These are phyloP conservation scores for Coniferiporia sulphurascens DNA, from an alignment of 1,284 basidiomycete species.

Conservation along the genomic window DNA sequence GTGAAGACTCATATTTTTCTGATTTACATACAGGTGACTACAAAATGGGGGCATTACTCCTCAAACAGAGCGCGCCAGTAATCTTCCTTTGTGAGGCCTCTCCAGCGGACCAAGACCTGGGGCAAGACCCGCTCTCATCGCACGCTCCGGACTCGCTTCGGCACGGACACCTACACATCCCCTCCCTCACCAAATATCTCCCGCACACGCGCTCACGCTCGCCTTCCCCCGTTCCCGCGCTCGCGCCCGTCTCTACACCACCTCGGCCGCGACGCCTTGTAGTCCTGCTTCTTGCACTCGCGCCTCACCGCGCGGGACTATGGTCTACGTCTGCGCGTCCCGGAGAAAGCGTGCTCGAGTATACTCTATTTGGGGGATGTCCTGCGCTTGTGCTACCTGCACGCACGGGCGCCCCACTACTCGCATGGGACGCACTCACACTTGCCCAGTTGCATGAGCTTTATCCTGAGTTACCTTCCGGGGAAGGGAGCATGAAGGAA, in stretches of 20 bases:
- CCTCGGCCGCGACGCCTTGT: slow-evolving; percentile 49
- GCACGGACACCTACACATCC: slow-evolving; percentile 17
- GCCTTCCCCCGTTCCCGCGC: slow-evolving; percentile 44
- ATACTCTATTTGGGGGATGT: slow-evolving; percentile 56
- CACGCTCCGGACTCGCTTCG: slow-evolving; percentile 19
- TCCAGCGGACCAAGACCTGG: slow-evolving; percentile 19
- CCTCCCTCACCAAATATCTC: slow-evolving; percentile 26
- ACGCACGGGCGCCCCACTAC: slow-evolving; percentile 51
- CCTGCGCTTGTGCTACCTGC: slow-evolving; percentile 56
- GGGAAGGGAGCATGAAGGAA: slow-evolving; percentile 24
- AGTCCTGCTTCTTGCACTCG: slow-evolving; percentile 50
- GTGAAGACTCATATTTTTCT: slow-evolving; percentile 2
- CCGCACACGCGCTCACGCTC: slow-evolving; percentile 43
- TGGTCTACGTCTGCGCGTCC: slow-evolving; percentile 58
- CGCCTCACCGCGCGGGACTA: slow-evolving; percentile 47
- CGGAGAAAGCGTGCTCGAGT: slow-evolving; percentile 56
- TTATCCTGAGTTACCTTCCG: slow-evolving; percentile 35
- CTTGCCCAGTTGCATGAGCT: slow-evolving; percentile 50
- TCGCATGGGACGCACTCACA: slow-evolving; percentile 59
- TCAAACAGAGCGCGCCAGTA: slow-evolving; percentile 47
- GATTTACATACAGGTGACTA: slow-evolving; percentile 44
- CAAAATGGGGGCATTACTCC: slow-evolving; percentile 51
- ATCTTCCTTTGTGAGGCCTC: slow-evolving; percentile 41
- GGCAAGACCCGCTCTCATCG: slow-evolving; percentile 11
- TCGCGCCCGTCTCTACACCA: slow-evolving; percentile 39